Base-by-base conservation (phyloP, 805 yeast species). In the Pichia heedii region DNA sequence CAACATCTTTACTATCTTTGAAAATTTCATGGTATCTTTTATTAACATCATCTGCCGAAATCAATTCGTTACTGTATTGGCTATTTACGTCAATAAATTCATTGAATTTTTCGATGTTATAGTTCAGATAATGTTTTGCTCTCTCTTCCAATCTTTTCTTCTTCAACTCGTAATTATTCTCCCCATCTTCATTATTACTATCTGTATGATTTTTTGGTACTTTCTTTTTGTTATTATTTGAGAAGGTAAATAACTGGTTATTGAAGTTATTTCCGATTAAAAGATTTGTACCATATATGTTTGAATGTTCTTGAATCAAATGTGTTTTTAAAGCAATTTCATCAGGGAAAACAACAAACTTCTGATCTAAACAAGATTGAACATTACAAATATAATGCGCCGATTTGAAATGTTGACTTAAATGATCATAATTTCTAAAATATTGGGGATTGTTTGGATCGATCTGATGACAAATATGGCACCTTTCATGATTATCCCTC, bases 271-370 rank as follows among this genome's bases (percentile, higher is more conserved):
- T 47, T 7, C 26, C 50, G 55, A 33, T 39, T 16, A 39, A 36
- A 22, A 39, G 33, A 26, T 81, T 51, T 5, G 74, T 74, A 3
- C 84, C 78, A 37, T 30, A 36, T 5, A 51, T 21, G 20, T 34
- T 35, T 11, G 52, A 37, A 61, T 93, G 99, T 53, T 83, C 90
- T 50, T 78, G 76, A 38, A 87, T 63, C 79, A 87, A 81, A 62
- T 93, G 98, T 1, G 94, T 89, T 43, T 84, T 81, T 42, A 93
- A 68, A 52, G 88, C 97, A 43, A 88, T 62, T 42, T 84, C 93
- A 49, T 87, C 90, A 20, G 81, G 74, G 58, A 93, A 93, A 1
- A 90, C 98, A 20, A 93, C 93, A 64, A 93, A 90, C 58, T 85
- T 84, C 61, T 84, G 79, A 44, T 89, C 97, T 39, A 89, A 62